Base-by-base conservation (phyloP, 2,329 filamentous ascomycete genomes). In the Cryphonectria japonica region DNA sequence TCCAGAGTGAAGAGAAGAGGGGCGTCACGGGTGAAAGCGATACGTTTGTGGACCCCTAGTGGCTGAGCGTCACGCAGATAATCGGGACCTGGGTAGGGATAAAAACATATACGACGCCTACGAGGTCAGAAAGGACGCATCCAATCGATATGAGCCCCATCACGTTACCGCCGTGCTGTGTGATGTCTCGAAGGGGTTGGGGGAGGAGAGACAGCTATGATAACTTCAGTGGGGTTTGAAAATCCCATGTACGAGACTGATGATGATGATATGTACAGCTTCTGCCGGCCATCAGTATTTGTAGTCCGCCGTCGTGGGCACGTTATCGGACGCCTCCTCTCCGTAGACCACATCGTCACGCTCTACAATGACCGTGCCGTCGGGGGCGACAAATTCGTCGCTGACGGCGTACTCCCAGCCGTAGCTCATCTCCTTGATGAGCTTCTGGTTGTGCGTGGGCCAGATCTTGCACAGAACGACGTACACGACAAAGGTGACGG, bases 401-500 rank as follows among this genome's bases (percentile, higher is more conserved):
- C 68, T 41, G 9, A 66, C 68, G 14, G 68, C 68, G 11, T 70
- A 70, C 57, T 70, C 68, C 54, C 54, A 70, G 43, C 32, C 43
- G 37, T 70, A 70, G 26, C 63, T 63, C 68, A 70, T 70, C 14
- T 70, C 68, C 63, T 62, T 70, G 63, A 70, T 3, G 29, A 62
- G 26, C 57, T 57, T 70, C 41, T 70, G 68, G 63, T 66, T 70
- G 29, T 66, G 62, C 16, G 68, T 70, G 2, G 68, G 68, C 68
- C 80, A 82, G 29, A 83, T 63, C 34, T 71, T 69, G 75, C 81
- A 83, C 7, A 83, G 69, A 0, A 72, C 72, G 43, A 76, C 79
- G 71, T 81, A 81, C 8, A 79, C 74, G 2, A 78, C 69, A 50
- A 80, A 78, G 37, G 76, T 76, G 63, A 77, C 74, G 22, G 73